These are phyloP conservation scores for Tulasnella sp. DNA, from an alignment of 768 basidiomycete species.

Conservation along the genomic window DNA sequence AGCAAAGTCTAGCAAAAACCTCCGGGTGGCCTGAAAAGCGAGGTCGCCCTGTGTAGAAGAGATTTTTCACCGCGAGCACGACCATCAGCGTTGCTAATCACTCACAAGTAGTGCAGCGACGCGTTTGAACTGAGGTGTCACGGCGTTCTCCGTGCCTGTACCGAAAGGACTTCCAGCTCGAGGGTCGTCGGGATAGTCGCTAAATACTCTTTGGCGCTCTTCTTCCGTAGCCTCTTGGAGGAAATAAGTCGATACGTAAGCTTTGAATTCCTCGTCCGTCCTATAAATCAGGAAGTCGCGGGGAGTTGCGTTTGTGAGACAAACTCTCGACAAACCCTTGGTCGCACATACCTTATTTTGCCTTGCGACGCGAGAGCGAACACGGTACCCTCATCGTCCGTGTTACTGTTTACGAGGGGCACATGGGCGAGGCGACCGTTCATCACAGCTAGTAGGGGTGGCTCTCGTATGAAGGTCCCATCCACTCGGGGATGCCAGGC, in stretches of 20 bases:
- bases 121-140: background rate
- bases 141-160: background rate
- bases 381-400: background rate
- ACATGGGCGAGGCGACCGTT: background rate
- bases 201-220: background rate
- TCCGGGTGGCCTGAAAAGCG: background rate
- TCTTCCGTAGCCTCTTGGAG: background rate
- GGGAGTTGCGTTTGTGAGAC: no score
- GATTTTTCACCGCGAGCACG: background rate
- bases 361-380: background rate
- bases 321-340: background rate
- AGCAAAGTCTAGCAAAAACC: background rate
- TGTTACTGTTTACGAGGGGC: background rate
- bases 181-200: background rate
- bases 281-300: background rate
- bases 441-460: background rate
- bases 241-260: background rate
- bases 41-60: background rate
- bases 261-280: background rate
- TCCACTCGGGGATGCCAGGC: conserved; percentile 9
- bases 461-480: background rate
- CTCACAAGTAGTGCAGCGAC: background rate
- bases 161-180: background rate
- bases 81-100: background rate
- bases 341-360: background rate